Percentiles rank a stretch among this genome's conserved stretches.
phyloP scores from a whole-genome alignment of 1,284 basidiomycete species.

The Rhodotorula sp. region DNA sequence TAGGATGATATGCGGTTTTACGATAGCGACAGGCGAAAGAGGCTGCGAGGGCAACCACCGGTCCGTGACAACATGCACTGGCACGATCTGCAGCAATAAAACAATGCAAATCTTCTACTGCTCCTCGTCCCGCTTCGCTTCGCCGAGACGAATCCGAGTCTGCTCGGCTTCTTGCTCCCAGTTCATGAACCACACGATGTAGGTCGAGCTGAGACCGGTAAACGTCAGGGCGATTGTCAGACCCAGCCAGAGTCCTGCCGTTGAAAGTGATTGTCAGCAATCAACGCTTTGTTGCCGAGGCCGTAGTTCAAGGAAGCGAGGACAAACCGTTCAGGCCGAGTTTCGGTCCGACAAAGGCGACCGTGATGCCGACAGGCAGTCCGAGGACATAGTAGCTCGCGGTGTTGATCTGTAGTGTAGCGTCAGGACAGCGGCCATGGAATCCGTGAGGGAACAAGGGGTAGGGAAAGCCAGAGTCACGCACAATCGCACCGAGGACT shows the following conservation, averaged over 20 bases:
- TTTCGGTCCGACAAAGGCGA: slow-evolving; percentile 46
- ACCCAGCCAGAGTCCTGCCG: slow-evolving; percentile 47
- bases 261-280: background rate
- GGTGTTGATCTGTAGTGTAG: slow-evolving; percentile 24
- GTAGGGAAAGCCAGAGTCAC: background rate
- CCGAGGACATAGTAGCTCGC: slow-evolving; percentile 47
- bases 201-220: slow-evolving; percentile 43
- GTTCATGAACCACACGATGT: slow-evolving; percentile 44
- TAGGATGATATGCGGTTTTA: background rate
- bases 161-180: slow-evolving; percentile 45
- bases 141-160: slow-evolving; percentile 31
- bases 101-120: background rate
- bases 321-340: slow-evolving; percentile 42
- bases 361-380: slow-evolving; percentile 46
- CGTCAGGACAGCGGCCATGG: background rate
- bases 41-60: no score
- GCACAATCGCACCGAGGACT: slow-evolving; percentile 11
- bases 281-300: no score
- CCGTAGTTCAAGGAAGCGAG: slow-evolving; percentile 6
- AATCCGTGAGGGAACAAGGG: background rate
- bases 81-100: background rate
- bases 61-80: no score
- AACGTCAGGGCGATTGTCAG: slow-evolving; percentile 48
- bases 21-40: background rate
- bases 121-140: slow-evolving; percentile 32